Evolutionary conservation across 805 yeast genomes (phyloP).

Genomic region (Saccharomycopsis synnaedendra): DNA sequence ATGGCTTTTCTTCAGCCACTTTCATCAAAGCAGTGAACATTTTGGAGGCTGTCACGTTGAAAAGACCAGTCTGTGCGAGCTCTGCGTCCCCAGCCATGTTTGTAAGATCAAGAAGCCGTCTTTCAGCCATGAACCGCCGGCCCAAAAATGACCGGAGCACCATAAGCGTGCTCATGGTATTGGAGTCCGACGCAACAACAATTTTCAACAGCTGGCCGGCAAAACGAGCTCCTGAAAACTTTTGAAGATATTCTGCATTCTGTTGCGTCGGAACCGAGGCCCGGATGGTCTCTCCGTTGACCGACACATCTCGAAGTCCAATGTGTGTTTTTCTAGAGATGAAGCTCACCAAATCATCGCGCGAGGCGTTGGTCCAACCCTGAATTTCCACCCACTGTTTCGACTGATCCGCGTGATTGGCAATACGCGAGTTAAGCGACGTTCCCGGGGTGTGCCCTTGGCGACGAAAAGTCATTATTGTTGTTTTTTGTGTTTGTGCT

Average conservation of each 20-base stretch:
- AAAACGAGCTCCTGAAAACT: slow-evolving; percentile 69
- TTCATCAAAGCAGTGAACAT: slow-evolving; percentile 86
- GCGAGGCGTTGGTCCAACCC: slow-evolving; percentile 77
- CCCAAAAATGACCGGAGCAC: slow-evolving; percentile 48
- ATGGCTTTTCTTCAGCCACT: slow-evolving; percentile 47
- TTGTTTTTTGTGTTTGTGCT: no score
- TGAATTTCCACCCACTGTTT: slow-evolving; percentile 46
- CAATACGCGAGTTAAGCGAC: slow-evolving; percentile 16
- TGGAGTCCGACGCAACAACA: slow-evolving; percentile 23
- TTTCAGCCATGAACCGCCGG: slow-evolving; percentile 53
- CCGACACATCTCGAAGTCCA: slow-evolving; percentile 37
- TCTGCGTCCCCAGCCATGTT: slow-evolving; percentile 53
- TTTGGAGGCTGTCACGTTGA: slow-evolving; percentile 59
- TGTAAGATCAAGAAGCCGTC: slow-evolving; percentile 59
- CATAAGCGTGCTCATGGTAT: slow-evolving; percentile 41
- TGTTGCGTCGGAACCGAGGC: slow-evolving; percentile 44
- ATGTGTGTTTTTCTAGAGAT: slow-evolving; percentile 56
- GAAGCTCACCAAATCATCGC: slow-evolving; percentile 57
- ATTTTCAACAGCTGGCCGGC: slow-evolving; percentile 63
- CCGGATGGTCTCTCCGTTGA: slow-evolving; percentile 45
- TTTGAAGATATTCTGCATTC: slow-evolving; percentile 48
- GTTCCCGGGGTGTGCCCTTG: no score
- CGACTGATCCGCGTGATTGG: slow-evolving; percentile 21
- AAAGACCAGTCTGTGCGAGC: slow-evolving; percentile 50
- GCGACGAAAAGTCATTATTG: no score